phyloP scores from a whole-genome alignment of 495 filamentous ascomycete species.

The Cenococcum geophilum region DNA sequence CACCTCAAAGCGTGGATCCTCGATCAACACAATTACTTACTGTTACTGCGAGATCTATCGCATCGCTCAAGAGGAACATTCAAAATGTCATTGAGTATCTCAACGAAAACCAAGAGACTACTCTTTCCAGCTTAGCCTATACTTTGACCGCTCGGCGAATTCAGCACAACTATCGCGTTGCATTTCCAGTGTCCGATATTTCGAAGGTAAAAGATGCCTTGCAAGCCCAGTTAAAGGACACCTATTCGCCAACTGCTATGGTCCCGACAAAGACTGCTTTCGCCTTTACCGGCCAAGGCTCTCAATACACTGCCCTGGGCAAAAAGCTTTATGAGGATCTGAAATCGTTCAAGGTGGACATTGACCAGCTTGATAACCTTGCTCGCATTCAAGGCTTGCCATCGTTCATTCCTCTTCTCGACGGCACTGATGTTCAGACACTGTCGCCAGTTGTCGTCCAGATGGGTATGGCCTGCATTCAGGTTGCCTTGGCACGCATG shows the following conservation, averaged over 20 bases:
- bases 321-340: constrained; percentile 61
- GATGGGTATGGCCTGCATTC: constrained; percentile 67
- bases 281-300: constrained; percentile 50
- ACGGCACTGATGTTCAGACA: constrained; percentile 53
- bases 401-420: constrained; percentile 61
- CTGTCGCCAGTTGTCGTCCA: constrained; percentile 73
- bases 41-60: constrained; percentile 50
- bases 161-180: constrained; percentile 44
- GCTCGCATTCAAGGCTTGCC: constrained; percentile 64
- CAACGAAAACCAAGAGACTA: constrained; percentile 44
- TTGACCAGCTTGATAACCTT: constrained; percentile 65
- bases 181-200: constrained; percentile 39
- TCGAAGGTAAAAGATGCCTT: constrained; percentile 38
- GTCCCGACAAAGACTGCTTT: constrained; percentile 46
- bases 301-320: constrained; percentile 58
- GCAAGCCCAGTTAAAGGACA: constrained; percentile 40
- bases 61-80: constrained; percentile 52
- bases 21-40: constrained; percentile 47
- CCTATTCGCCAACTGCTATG: constrained; percentile 43
- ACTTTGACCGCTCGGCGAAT: constrained; percentile 44
- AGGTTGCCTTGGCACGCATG: constrained; percentile 77
- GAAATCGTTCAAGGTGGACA: constrained; percentile 60
- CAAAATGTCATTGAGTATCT: constrained; percentile 48
- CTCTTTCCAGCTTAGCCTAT: constrained; percentile 41
- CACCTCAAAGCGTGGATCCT: constrained; percentile 48